Evolutionary conservation across 1,284 basidiomycete genomes (phyloP), one percentile per base, ranked within the genome.

Genomic region (Heimioporus retisporus): DNA sequence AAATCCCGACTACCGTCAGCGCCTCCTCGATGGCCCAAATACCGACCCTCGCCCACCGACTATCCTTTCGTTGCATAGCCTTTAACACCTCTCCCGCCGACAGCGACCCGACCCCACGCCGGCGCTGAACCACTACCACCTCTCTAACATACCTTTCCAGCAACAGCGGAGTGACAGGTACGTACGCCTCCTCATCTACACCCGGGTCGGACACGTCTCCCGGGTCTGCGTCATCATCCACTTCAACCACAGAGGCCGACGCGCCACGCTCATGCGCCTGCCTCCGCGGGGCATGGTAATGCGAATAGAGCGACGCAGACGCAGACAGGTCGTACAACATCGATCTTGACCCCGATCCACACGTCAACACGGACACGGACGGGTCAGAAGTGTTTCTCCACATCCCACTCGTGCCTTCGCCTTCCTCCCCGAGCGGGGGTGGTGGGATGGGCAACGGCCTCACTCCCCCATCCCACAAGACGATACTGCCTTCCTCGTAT

Each of bases 401-500:
- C 15, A 63, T 50, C 23, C 55, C 23, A 8, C 55, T 57, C 21
- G 35, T 25, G 23, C 15, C 46, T 16, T n/a, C 60, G 16, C 54
- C 54, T 40, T 40, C 35, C 35, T 40, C 35, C 35, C 35, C 35
- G 35, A 11, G 35, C 55, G 42, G 44, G 4, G 61, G 61, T 16
- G 65, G 55, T 19, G 48, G 46, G 19, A 58, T n/a, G 2, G 60
- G 65, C n/a, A 68, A 56, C 51, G 68, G 75, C 8, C 82, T 80
- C 14, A 80, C 77, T 13, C 86, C 85, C 0, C 90, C 89, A 65
- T 90, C 86, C 88, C 89, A 91, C 4, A 91, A 73, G 2, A 92
- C 81, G 64, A 93, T 87, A 67, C 84, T 86, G n/a, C 91, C 91
- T 65, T 92, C 91, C 60, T 85, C 81, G 62, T 87, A 82, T 21